These are phyloP conservation scores for Dysphania ambrosioides DNA, from an alignment of 148 eudicot species.

Conservation along the genomic window DNA sequence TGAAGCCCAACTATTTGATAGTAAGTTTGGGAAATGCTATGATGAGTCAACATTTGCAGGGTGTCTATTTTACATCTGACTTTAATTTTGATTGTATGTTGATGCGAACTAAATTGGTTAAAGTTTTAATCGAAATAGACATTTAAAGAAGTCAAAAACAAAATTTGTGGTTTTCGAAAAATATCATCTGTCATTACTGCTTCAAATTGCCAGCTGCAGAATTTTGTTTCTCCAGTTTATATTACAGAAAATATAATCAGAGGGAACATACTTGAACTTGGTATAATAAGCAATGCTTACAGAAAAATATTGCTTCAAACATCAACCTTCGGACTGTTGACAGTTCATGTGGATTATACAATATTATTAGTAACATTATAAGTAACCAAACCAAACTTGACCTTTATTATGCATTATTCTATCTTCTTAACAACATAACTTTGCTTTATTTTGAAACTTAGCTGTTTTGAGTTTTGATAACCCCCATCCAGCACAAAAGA, in stretches of 20 bases:
- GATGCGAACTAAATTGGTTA: too few relatives aligned
- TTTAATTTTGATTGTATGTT: too few relatives aligned
- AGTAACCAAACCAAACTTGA: not conserved
- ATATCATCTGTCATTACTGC: too few relatives aligned
- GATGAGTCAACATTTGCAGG: too few relatives aligned
- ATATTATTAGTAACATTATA: not conserved
- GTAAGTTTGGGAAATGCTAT: too few relatives aligned
- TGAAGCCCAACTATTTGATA: too few relatives aligned
- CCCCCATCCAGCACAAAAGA: not conserved
- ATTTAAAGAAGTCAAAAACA: too few relatives aligned
- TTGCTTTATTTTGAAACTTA: constrained; percentile 2
- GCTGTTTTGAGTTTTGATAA: not conserved
- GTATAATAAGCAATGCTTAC: not conserved
- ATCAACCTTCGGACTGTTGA: not conserved
- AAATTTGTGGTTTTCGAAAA: too few relatives aligned
- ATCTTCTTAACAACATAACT: not conserved
- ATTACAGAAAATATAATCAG: not conserved
- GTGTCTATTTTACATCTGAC: too few relatives aligned
- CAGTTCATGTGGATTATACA: not conserved
- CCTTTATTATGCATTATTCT: not conserved
- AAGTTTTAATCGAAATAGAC: too few relatives aligned
- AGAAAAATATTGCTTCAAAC: not conserved
- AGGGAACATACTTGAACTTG: not conserved
- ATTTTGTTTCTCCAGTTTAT: too few relatives aligned
- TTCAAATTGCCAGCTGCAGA: too few relatives aligned